Base-by-base conservation (phyloP, 2,329 filamentous ascomycete species). In the Parafenestella ontariensis region DNA sequence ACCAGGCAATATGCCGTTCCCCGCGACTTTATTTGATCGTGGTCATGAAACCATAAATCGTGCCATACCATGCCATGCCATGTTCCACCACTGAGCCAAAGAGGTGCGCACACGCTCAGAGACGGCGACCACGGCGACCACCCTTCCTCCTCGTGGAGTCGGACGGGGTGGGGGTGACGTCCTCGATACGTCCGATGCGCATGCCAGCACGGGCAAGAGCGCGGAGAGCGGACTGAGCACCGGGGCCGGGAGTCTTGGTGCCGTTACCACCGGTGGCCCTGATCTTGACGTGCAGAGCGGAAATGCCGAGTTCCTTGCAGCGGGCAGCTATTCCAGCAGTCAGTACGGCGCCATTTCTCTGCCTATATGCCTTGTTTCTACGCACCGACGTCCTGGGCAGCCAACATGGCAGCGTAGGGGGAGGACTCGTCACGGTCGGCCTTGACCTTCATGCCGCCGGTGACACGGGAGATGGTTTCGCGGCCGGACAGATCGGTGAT, bases 391-490 rank as follows among this genome's bases (percentile, higher is more conserved):
- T 96, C 93, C 87, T 99, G 95, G 70, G 95, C 95, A 83, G 95
- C 95, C 91, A 99, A 93, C 95, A 99, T 99, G 84, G 95, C 95
- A 77, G 95, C 95, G 87, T 99, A 99, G 76, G 95, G 95, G 72
- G 95, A 98, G 77, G 94, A 98, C 87, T 99, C 95, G 85, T 99
- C 95, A 87, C 95, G 94, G 79, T 99, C 73, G 53, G 73, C 73
- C 69, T 99, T 99, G 88, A 99, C 95, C 88, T 99, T 99, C 95
- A 99, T 99, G 79, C 96, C 96, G 85, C 96, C 95, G 76, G 96
- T 99, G 73, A 99, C 94, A 91, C 95, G 93, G 88, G 88, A 91
- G 86, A 99, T 97, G 84, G 96, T 99, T 90, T 99, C 95, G 84
- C 95, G 95, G 85, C 95, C 95, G 84, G 78, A 80, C 81, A 99